Evolutionary conservation across 2,329 filamentous ascomycete species (phyloP), one percentile per base, ranked within the genome.

Genomic region (Colletotrichum truncatum): DNA sequence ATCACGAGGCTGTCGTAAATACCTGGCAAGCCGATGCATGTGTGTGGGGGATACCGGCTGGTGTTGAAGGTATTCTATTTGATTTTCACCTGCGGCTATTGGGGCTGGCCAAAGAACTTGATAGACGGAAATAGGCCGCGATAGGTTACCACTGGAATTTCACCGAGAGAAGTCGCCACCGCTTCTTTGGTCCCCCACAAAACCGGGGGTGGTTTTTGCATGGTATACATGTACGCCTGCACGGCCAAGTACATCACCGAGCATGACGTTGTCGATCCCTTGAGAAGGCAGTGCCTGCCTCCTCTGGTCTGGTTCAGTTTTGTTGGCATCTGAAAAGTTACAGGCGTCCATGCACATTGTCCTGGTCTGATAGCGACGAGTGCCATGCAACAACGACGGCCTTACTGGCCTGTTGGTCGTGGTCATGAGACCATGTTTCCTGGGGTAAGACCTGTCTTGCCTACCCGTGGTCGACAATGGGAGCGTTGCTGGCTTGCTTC

Each of bases 351-450:
- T 51, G 43, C n/a, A 3, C 26, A 9, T 14, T 34, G 28, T 54
- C 46, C 49, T 51, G 62, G 32, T 55, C 34, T 34, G 41, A 51
- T 45, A 30, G 30, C 30, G 8, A 58, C 28, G 26, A 56, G 21
- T 51, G 58, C 58, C 36, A 45, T 63, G 56, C 41, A 53, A 61
- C 30, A 39, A 43, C 41, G 38, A 36, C 57, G 55, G 57, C 41
- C 41, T 63, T 48, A n/a, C 36, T 51, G 57, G 36, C 28, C 43
- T 28, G 51, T 41, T 56, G 38, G 25, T 18, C 21, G 41, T 41
- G 51, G 63, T 63, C 63, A 66, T 66, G 63, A 46, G 58, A 45
- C 58, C 57, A 56, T 45, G 30, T 54, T 43, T 23, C 34, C 39
- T 43, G 23, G 41, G 49, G 23, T 46, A 51, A 63, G 57, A 48